phyloP scores from a whole-genome alignment of 78 protist genomes.

The Chrysochromulina parva region DNA sequence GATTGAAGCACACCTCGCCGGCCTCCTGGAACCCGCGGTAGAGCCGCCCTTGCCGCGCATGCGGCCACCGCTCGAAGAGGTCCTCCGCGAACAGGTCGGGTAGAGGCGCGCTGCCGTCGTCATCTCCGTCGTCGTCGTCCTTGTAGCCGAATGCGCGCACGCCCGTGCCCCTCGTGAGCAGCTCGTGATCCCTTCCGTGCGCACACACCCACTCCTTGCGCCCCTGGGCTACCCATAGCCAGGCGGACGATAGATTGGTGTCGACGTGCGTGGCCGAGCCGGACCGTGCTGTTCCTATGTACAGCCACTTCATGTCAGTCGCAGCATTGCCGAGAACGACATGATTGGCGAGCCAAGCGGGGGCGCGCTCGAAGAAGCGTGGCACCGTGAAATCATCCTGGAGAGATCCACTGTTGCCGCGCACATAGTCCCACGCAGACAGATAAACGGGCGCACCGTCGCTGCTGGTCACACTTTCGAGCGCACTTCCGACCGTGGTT shows the following conservation, averaged over 20 bases:
- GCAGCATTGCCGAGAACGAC: not conserved
- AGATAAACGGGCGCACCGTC: not conserved
- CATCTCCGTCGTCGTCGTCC: not conserved
- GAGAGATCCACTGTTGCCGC: not conserved
- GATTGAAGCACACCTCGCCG: not conserved
- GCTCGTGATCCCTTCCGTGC: not conserved
- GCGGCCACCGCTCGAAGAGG: not conserved
- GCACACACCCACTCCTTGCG: not conserved
- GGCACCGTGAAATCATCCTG: not conserved
- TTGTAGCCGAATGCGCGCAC: too few relatives aligned
- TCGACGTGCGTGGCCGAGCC: constrained; percentile 6
- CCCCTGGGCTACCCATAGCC: constrained; percentile 1
- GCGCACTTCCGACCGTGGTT: too few relatives aligned
- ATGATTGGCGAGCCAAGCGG: not conserved
- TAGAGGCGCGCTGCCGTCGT: not conserved
- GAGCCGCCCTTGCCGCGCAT: not conserved
- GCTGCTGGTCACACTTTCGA: too few relatives aligned
- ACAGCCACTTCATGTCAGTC: not conserved
- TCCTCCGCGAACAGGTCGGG: not conserved
- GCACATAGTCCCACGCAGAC: not conserved
- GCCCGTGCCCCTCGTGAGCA: not conserved
- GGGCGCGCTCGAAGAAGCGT: not conserved
- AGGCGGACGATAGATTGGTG: not conserved
- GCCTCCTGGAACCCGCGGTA: not conserved
- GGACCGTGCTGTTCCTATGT: not conserved